Base-by-base conservation (phyloP, 1,139 yeast genomes). In the Sugiyamaella pinicola region DNA sequence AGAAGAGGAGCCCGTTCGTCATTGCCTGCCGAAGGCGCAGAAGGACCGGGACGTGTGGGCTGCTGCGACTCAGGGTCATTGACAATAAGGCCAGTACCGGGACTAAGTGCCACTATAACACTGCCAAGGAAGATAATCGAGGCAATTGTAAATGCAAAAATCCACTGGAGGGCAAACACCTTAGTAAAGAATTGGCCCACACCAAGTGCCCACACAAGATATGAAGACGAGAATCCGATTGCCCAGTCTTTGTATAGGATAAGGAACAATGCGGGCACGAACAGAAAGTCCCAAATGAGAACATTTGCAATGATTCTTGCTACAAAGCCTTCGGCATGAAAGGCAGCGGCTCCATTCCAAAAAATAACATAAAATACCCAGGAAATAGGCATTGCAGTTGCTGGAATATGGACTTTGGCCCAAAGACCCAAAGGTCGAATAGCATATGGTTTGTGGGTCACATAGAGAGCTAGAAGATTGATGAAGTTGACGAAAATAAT, bases 261-360 rank as follows among this genome's bases (percentile, higher is more conserved):
- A 60, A 87, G 66, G 64, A 83, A 78, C 56, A 80, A 67, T 19
- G 74, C 74, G 22, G 95, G 95, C 47, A 83, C 81, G 38, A 86
- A 59, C 61, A 87, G 74, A 70, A 85, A 85, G 68, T 83, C 85
- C 95, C 96, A 87, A 64, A 87, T 80, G 58, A 85, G 74, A 21
- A 86, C 69, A 68, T 87, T 87, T 55, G 93, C 87, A 24, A 87
- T 59, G 49, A 87, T 72, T 57, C 95, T 76, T n/a, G 88, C 83
- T 31, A 79, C 73, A 28, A 84, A 69, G 4, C 69, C 64, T 10
- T 71, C 63, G 38, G 80, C 74, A 65, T 81, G 83, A 61, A 82
- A 77, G 64, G 82, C 72, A 28, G 84, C 84, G 2, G 95, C 91
- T 35, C 95, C 95, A 64, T 85, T 85, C 95, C 95, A 87, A 73